phyloP scores from a whole-genome alignment of 2,329 filamentous ascomycete species.

The Calonectria ilicicola region DNA sequence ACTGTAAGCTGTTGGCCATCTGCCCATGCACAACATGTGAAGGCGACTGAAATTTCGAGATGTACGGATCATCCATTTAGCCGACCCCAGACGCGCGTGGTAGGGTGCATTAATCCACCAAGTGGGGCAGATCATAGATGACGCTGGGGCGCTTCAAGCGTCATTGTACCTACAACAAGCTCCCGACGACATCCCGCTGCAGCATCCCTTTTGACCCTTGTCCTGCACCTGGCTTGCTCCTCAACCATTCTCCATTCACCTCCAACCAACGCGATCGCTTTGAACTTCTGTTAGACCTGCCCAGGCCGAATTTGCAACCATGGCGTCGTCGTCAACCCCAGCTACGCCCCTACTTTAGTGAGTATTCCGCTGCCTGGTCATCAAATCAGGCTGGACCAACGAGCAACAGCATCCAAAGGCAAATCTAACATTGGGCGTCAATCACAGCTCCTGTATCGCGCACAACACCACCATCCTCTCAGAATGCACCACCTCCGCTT shows the following conservation, averaged over 20 bases:
- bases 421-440: background rate
- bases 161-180: conserved; percentile 36
- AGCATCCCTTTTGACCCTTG: background rate
- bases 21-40: background rate
- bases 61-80: conserved; percentile 35
- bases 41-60: conserved; percentile 34
- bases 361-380: conserved; percentile 44
- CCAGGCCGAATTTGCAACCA: conserved; percentile 47
- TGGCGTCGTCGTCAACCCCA: conserved; percentile 79
- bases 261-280: background rate
- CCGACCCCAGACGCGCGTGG: conserved; percentile 20
- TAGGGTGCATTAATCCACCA: background rate
- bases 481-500: conserved; percentile 90
- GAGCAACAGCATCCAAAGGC: background rate
- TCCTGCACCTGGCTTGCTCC: background rate
- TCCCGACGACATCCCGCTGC: conserved; percentile 12
- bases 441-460: conserved; percentile 86
- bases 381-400: background rate
- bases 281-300: background rate
- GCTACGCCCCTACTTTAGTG: conserved; percentile 81
- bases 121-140: conserved; percentile 37
- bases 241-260: background rate
- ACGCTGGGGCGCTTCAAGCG: conserved; percentile 36
- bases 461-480: conserved; percentile 92
- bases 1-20: background rate